Base-by-base conservation (phyloP, 2,329 filamentous ascomycete species). In the Alternaria solani region DNA sequence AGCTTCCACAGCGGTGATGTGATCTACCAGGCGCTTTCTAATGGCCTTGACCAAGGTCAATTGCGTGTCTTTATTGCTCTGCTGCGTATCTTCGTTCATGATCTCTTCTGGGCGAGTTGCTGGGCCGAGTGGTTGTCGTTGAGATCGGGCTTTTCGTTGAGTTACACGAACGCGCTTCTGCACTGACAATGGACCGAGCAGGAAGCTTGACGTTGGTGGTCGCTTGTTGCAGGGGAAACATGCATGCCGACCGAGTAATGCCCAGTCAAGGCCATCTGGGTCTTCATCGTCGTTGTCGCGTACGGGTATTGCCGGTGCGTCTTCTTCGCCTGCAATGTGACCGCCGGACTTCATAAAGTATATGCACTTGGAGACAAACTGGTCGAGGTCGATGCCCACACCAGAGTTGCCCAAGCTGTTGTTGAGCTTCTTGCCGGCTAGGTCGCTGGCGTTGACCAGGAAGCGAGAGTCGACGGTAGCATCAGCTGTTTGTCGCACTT, bases 281-380 rank as follows among this genome's bases (percentile, higher is more conserved):
- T 83, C 79, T 2, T 84, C 87, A 0, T 89, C 88, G 2, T 91
- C 91, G 6, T 87, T 86, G 11, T 88, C 83, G 5, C 74, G 72
- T 14, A 69, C 81, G 58, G 74, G 78, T 42, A 84, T 79, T 51
- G 85, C 85, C 7, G 81, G 81, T 41, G 85, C 75, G 39, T 85
- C 82, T 14, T 80, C 79, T 25, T 86, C 85, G 11, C 85, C 85
- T 1, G 61, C 61, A 1, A 63, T 55, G 14, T 85, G 82, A 4
- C 88, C 90, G 36, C 86, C 84, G 23, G 77, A 73, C 18, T 87
- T 88, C 93, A 98, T 97, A 75, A 91, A 98, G 4, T 86, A 87
- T 61, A 96, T 93, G 76, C 91, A 94, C 78, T 96, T 96, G 0
- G 91, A 91, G 14, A 98, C 88, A 72, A 98, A 96, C 70, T 97